These are phyloP conservation scores for Cadophora luteo-olivacea DNA, from an alignment of 2,329 filamentous ascomycete species.

Conservation along the genomic window DNA sequence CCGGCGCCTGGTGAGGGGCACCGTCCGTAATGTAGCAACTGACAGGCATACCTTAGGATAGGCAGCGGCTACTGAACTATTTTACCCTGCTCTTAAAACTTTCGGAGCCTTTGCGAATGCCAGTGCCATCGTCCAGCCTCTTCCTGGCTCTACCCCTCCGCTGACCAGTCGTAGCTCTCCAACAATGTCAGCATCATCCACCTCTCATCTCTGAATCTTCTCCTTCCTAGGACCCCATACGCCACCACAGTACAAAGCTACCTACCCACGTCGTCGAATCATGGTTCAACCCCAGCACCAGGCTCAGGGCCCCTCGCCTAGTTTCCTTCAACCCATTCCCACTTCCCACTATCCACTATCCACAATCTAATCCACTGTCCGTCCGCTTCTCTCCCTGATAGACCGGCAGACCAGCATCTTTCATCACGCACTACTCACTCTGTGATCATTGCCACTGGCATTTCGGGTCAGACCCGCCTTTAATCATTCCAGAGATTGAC, in stretches of 20 bases:
- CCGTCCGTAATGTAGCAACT: neutral
- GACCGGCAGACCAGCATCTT: slow-evolving; percentile 27
- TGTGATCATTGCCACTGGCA: slow-evolving; percentile 39
- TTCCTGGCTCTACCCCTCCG: neutral
- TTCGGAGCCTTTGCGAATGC: slow-evolving; percentile 12
- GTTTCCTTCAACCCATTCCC: slow-evolving; percentile 30
- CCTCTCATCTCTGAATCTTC: slow-evolving; percentile 21
- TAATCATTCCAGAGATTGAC: slow-evolving; percentile 27
- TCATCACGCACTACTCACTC: slow-evolving; percentile 31
- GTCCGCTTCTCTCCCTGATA: slow-evolving; percentile 29
- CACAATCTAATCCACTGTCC: slow-evolving; percentile 22
- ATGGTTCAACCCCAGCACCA: slow-evolving; percentile 36
- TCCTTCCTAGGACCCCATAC: slow-evolving; percentile 16
- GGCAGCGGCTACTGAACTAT: neutral
- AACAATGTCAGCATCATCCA: slow-evolving; percentile 26
- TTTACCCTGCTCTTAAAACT: slow-evolving; percentile 8
- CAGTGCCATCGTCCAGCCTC: slow-evolving; percentile 8
- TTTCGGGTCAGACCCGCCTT: slow-evolving; percentile 36
- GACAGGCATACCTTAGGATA: slow-evolving; percentile 4
- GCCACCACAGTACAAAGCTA: slow-evolving; percentile 27
- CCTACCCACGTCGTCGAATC: slow-evolving; percentile 20
- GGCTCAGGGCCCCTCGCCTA: slow-evolving; percentile 33
- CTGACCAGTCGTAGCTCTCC: slow-evolving; percentile 17
- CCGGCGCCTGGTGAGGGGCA: slow-evolving; percentile 9
- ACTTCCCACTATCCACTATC: slow-evolving; percentile 30